Conservation (phyloP, 306 rosid genomes). For the Prunus mume region DNA sequence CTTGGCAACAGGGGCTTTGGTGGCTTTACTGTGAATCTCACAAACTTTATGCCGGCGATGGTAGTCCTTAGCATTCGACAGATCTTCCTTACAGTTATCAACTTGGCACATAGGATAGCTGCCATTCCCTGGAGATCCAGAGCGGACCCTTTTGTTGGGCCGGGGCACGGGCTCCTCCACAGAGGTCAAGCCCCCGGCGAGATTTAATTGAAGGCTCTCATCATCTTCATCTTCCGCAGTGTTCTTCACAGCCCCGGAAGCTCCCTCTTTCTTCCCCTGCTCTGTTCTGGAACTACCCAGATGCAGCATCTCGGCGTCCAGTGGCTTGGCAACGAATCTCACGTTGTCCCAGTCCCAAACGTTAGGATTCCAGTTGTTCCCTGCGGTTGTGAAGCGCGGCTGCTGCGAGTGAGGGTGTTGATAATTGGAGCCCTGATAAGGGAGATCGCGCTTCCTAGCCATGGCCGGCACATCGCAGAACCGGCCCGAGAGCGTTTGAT, state of each 20-base stretch:
- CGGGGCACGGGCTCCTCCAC: constrained; percentile 29
- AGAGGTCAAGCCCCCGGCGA: constrained; percentile 40
- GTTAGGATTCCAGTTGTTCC: constrained; percentile 56
- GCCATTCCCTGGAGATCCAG: constrained; percentile 59
- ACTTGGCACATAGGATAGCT: constrained; percentile 86
- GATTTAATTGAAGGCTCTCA: constrained; percentile 53
- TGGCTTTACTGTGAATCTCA: constrained; percentile 77
- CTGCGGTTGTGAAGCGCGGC: constrained; percentile 17
- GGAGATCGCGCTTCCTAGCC: constrained; percentile 66
- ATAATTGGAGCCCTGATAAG: constrained; percentile 36
- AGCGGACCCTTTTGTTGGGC: constrained; percentile 58
- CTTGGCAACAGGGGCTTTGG: constrained; percentile 55
- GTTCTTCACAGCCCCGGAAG: constrained; percentile 1
- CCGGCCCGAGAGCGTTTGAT: constrained; percentile 30
- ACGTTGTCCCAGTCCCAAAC: constrained; percentile 80
- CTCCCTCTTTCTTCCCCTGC: constrained; percentile 10
- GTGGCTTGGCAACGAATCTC: constrained; percentile 48
- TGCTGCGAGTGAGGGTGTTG: constrained; percentile 16
- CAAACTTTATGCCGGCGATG: constrained; percentile 92
- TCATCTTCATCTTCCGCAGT: constrained; percentile 22
- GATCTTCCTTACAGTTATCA: constrained; percentile 79
- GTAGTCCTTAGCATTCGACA: constrained; percentile 75
- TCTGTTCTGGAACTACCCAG: constrained; percentile 21
- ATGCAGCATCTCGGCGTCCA: constrained; percentile 7
- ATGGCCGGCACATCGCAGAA: constrained; percentile 36